A percentile compares a stretch with the other conserved stretches of the same genome.
Conservation (phyloP, 164 flowering plant genomes). For the Aristolochia californica region DNA sequence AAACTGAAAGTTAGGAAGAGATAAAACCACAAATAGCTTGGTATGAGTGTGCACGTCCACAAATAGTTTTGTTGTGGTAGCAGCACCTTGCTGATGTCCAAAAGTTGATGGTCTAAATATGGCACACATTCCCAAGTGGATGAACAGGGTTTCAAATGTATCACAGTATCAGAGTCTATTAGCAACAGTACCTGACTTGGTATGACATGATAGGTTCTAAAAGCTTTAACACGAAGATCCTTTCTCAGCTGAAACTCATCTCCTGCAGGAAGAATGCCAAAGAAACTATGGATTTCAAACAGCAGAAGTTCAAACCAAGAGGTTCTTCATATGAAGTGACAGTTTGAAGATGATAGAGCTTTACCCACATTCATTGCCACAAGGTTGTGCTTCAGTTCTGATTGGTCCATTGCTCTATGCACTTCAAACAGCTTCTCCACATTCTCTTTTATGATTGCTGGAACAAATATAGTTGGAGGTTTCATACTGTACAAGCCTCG, state of each 20-base stretch:
- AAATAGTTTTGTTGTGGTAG: no score
- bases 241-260: conserved; percentile 63
- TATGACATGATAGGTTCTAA: conserved; percentile 71
- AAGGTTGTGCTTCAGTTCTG: conserved; percentile 62
- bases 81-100: no score
- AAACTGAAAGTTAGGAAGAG: no score
- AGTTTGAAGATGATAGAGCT: neutral
- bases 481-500: conserved; percentile 68
- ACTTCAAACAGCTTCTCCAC: conserved; percentile 75
- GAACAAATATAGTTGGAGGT: conserved; percentile 84
- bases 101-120: no score
- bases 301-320: neutral
- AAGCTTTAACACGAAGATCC: conserved; percentile 76
- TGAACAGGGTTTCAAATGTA: neutral
- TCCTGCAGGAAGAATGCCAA: conserved; percentile 28
- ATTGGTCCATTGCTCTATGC: conserved; percentile 66
- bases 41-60: no score
- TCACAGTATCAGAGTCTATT: neutral
- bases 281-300: neutral
- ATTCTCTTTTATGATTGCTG: conserved; percentile 44
- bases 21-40: no score
- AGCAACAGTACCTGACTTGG: conserved; percentile 73
- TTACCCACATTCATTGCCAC: conserved; percentile 73
- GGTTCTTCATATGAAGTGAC: neutral
- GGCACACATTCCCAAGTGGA: no score